Evolutionary conservation across 257 asterid species (phyloP), one percentile per base, ranked within the genome.

Genomic region (Gentiana straminea): DNA sequence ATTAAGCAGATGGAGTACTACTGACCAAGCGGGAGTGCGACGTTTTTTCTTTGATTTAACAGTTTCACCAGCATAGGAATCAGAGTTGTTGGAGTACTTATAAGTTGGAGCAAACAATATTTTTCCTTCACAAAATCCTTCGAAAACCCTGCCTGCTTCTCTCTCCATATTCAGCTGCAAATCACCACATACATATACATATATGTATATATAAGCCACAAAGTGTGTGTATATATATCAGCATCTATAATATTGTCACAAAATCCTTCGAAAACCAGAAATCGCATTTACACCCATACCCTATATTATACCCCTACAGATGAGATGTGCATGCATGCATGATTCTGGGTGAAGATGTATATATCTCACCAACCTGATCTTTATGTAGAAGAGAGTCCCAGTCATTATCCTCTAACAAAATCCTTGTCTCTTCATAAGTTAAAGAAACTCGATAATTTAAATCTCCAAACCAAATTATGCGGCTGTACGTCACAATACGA

Each of bases 21-120:
- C n/a, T 8, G 58, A 86, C 98, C 98, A 91, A 52, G 98, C 95
- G 4, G 98, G 98, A 2, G 96, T 91, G 55, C 98, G 79, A 10
- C 98, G 71, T 69, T 87, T 91, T 60, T 73, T 87, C 86, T 81
- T 91, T 32, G 95, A 84, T 54, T 84, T 91, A 3, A 71, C 70
- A 0, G 82, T 84, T 65, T 82, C 90, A 53, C 96, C 96, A 0
- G 96, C 89, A 33, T 87, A 87, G 8, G 82, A 76, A 49, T 87
- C 96, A 0, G 95, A 87, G 63, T 91, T 91, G 15, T 79, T 82
- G 35, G 95, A 69, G 70, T 87, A 87, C 45, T 91, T 91, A 65
- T 87, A 91, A 1, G 98, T 91, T 9, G 98, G 98, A 3, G 98
- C 95, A 51, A 91, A 91, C 34, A 72, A 24, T 8, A 91, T 87